phyloP scores from a whole-genome alignment of 176 grass and related monocot genomes.

The Lolium perenne region DNA sequence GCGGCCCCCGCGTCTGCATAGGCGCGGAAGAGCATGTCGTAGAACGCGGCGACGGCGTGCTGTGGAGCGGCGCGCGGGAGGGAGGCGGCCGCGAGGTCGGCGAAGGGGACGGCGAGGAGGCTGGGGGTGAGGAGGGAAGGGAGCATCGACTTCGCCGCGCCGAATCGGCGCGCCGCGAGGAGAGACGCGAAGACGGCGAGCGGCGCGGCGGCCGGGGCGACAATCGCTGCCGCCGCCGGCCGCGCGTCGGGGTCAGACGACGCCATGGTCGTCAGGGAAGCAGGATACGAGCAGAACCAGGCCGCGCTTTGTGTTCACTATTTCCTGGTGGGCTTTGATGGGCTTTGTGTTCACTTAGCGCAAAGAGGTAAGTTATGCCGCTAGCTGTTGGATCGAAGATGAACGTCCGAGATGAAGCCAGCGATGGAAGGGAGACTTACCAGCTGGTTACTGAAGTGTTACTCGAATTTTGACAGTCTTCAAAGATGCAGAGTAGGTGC shows the following conservation, averaged over 20 bases:
- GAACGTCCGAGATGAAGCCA: too few species aligned
- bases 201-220: not conserved
- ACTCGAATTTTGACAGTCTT: too few species aligned
- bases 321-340: too few species aligned
- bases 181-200: constrained; percentile 59
- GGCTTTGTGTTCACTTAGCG: too few species aligned
- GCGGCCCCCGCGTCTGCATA: constrained; percentile 60
- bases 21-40: constrained; percentile 89
- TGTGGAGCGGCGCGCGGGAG: constrained; percentile 49
- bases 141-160: constrained; percentile 61
- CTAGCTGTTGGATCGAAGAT: too few species aligned
- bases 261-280: not conserved
- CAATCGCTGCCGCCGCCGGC: not conserved
- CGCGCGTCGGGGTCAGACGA: not conserved
- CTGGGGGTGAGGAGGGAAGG: constrained; percentile 44
- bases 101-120: constrained; percentile 49
- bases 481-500: too few species aligned
- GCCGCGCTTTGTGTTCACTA: too few species aligned
- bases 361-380: too few species aligned
- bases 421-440: too few species aligned
- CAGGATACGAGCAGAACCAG: not conserved
- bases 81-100: constrained; percentile 54
- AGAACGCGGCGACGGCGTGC: constrained; percentile 48
- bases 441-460: too few species aligned
- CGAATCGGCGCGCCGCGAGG: constrained; percentile 53